A percentile compares a stretch with the other conserved stretches of the same genome.
These are phyloP conservation scores for Metarhizium guizhouense DNA, from an alignment of 2,329 filamentous ascomycete genomes.

Conservation along the genomic window DNA sequence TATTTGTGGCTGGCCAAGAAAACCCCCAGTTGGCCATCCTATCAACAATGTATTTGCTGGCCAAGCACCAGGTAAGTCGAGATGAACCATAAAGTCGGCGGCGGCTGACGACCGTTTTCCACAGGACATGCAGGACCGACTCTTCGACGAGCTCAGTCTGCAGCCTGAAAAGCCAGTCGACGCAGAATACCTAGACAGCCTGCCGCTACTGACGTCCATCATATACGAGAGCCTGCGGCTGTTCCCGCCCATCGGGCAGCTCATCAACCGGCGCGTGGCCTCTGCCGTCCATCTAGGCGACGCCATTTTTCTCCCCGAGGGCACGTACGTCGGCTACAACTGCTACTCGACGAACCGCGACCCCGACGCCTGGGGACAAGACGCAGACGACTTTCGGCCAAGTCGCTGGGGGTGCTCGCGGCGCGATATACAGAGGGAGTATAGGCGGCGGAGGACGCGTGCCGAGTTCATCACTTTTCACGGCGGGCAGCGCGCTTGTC, in stretches of 20 bases:
- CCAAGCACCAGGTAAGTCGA: constrained; percentile 18
- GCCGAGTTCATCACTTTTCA: constrained; percentile 33
- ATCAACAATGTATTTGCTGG: constrained; percentile 27
- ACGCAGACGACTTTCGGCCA: constrained; percentile 28
- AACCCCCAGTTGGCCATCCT: constrained; percentile 29
- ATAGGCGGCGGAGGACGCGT: constrained; percentile 24
- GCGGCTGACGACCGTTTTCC: not conserved
- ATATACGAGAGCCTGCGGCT: constrained; percentile 38
- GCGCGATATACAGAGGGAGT: constrained; percentile 25
- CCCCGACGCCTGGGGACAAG: constrained; percentile 18
- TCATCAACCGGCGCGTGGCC: constrained; percentile 34
- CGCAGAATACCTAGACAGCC: constrained; percentile 12
- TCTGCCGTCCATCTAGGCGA: constrained; percentile 14
- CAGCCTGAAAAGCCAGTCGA: not conserved
- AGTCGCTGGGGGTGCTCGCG: constrained; percentile 26
- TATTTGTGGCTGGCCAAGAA: constrained; percentile 32
- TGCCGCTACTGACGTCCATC: constrained; percentile 33
- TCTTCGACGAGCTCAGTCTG: constrained; percentile 20
- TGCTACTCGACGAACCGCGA: constrained; percentile 30
- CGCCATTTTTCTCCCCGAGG: constrained; percentile 23
- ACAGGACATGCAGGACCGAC: constrained; percentile 19
- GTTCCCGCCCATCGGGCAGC: constrained; percentile 38
- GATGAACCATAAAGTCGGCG: not conserved
- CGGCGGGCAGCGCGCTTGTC: constrained; percentile 28
- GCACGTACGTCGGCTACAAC: constrained; percentile 31